Conservation (phyloP, 2,329 filamentous ascomycete species). For the Sporothrix brasiliensis region DNA sequence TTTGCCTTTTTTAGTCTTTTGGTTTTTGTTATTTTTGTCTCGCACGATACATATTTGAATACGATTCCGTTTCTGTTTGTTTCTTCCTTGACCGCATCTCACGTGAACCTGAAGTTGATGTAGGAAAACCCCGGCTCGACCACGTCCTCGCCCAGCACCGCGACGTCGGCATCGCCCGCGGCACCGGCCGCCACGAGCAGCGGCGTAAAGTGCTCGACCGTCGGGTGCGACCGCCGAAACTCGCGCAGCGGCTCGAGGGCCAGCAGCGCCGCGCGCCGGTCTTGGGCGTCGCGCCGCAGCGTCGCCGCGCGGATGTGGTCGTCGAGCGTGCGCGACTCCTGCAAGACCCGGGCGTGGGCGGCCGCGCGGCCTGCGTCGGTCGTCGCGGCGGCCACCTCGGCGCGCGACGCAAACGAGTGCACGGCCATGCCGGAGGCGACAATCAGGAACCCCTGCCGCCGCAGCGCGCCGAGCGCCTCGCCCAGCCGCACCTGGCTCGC, state of each 20-base stretch:
- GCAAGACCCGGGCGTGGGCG: neutral
- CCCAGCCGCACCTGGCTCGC: slow-evolving; percentile 22
- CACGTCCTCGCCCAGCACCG: slow-evolving; percentile 21
- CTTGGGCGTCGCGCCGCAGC: neutral
- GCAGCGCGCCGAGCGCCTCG: neutral
- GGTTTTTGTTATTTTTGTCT: neutral
- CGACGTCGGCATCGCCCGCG: slow-evolving; percentile 23
- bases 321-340: slow-evolving; percentile 26
- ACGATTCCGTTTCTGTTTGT: neutral
- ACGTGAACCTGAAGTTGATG: slow-evolving; percentile 24
- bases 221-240: slow-evolving; percentile 31
- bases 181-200: slow-evolving; percentile 20
- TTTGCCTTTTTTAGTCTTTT: too few species aligned
- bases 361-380: neutral
- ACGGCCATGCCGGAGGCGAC: slow-evolving; percentile 28
- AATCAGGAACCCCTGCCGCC: slow-evolving; percentile 13
- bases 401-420: slow-evolving; percentile 28
- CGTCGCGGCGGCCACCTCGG: slow-evolving; percentile 21
- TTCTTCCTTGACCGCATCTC: neutral
- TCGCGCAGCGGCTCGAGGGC: slow-evolving; percentile 25
- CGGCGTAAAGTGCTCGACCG: slow-evolving; percentile 31
- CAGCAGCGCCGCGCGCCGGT: slow-evolving; percentile 19
- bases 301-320: slow-evolving; percentile 9
- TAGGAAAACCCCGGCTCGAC: slow-evolving; percentile 27
- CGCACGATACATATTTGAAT: neutral